Conservation (phyloP, 2,329 filamentous ascomycete genomes). For the Aspergillus sojae region DNA sequence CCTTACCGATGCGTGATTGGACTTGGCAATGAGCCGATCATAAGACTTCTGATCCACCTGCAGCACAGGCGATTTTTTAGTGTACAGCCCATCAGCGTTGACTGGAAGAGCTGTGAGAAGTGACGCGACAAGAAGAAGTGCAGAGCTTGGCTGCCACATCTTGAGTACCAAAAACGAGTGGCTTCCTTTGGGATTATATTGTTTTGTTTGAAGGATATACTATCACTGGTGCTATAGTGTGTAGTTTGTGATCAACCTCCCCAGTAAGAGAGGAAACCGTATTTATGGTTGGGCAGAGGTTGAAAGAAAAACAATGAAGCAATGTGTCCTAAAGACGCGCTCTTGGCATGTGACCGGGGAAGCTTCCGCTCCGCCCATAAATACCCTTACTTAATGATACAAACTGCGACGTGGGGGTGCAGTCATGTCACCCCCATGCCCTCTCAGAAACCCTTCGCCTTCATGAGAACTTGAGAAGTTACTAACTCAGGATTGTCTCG, state of each 20-base stretch:
- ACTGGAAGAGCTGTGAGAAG: conserved; percentile 68
- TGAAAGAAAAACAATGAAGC: conserved; percentile 21
- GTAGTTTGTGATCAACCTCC: background rate
- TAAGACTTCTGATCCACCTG: conserved; percentile 80
- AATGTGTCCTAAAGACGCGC: conserved; percentile 43
- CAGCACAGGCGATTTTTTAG: conserved; percentile 82
- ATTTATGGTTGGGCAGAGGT: conserved; percentile 5
- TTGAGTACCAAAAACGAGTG: conserved; percentile 14
- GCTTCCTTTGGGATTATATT: background rate
- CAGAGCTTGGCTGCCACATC: conserved; percentile 45
- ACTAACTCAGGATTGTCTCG: background rate
- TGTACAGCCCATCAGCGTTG: conserved; percentile 74
- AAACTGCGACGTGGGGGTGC: background rate
- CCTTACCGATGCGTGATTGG: conserved; percentile 86
- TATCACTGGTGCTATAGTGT: background rate
- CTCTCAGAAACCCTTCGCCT: background rate
- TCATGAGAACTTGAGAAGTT: background rate
- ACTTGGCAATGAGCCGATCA: conserved; percentile 78
- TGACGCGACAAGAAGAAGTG: conserved; percentile 56
- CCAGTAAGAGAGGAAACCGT: background rate
- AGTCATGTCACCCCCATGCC: background rate
- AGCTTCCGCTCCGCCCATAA: conserved; percentile 7
- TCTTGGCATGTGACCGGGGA: conserved; percentile 38
- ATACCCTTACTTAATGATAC: background rate
- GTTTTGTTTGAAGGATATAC: background rate